Evolutionary conservation across 2,329 filamentous ascomycete genomes (phyloP).

Genomic region (Tolypocladium tropicale): DNA sequence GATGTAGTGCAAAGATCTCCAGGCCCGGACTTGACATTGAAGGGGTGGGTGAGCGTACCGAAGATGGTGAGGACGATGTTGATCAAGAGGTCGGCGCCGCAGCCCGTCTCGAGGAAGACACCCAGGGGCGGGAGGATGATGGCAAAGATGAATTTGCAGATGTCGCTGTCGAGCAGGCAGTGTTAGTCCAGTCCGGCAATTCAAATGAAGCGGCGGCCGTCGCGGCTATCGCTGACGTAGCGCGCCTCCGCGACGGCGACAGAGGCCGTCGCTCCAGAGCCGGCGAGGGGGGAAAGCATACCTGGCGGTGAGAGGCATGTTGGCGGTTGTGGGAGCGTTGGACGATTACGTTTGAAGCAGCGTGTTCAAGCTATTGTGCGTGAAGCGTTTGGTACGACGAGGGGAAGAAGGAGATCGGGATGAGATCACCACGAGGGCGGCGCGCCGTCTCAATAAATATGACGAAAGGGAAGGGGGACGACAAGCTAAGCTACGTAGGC

Average conservation of each 20-base stretch:
- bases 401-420: background rate
- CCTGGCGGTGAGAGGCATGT: constrained; percentile 50
- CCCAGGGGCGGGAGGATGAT: constrained; percentile 82
- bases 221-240: background rate
- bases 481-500: too few relatives aligned
- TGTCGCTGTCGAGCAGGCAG: constrained; percentile 28
- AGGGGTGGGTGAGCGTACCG: constrained; percentile 26
- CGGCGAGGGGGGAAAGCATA: constrained; percentile 21
- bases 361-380: background rate
- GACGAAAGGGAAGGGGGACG: background rate
- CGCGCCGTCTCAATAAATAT: background rate
- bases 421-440: background rate
- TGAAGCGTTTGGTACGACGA: background rate
- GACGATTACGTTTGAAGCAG: background rate
- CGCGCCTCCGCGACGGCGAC: background rate
- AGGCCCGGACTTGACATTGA: too few relatives aligned
- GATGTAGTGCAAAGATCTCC: background rate
- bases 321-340: constrained; percentile 18
- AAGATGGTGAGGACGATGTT: constrained; percentile 82
- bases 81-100: constrained; percentile 78
- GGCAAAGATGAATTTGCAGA: constrained; percentile 69
- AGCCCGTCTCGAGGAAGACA: constrained; percentile 90
- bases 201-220: constrained; percentile 4
- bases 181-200: constrained; percentile 1
- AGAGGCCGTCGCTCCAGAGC: background rate